Evolutionary conservation across 2,329 filamentous ascomycete genomes (phyloP).

Genomic region (Chaetomiaceae sp.): DNA sequence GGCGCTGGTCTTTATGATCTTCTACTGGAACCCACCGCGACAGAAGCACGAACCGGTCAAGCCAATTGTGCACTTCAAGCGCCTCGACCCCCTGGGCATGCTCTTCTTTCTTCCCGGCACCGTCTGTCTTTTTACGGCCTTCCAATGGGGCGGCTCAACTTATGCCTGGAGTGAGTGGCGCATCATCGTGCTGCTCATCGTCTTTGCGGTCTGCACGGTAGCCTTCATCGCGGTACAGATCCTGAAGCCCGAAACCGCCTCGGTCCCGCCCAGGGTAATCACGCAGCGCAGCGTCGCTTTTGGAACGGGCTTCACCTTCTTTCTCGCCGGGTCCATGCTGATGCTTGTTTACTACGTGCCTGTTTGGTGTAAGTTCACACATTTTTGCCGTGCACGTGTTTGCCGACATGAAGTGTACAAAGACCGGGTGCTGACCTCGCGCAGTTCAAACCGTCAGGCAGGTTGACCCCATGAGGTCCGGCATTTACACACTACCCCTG

Average conservation of each 20-base stretch:
- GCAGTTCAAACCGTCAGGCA: conserved; percentile 53
- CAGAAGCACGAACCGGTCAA: conserved; percentile 27
- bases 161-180: conserved; percentile 48
- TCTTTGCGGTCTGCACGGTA: conserved; percentile 41
- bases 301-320: conserved; percentile 41
- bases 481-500: conserved; percentile 51
- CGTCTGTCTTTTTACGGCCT: conserved; percentile 53
- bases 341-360: conserved; percentile 50
- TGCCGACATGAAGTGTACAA: no score
- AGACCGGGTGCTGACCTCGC: no score
- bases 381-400: background rate
- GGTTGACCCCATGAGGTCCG: conserved; percentile 47
- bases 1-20: conserved; percentile 42
- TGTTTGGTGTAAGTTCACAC: conserved; percentile 43
- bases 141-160: conserved; percentile 56
- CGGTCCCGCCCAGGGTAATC: conserved; percentile 50
- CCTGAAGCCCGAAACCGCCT: conserved; percentile 48
- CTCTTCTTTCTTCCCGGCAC: conserved; percentile 54
- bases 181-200: conserved; percentile 47
- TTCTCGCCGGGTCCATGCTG: conserved; percentile 46
- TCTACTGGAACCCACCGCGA: conserved; percentile 42
- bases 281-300: conserved; percentile 49
- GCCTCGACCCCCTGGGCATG: conserved; percentile 54
- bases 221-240: conserved; percentile 48
- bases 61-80: conserved; percentile 39